Conservation (phyloP, 2,329 filamentous ascomycete genomes). For the Tolypocladium guangdongense region DNA sequence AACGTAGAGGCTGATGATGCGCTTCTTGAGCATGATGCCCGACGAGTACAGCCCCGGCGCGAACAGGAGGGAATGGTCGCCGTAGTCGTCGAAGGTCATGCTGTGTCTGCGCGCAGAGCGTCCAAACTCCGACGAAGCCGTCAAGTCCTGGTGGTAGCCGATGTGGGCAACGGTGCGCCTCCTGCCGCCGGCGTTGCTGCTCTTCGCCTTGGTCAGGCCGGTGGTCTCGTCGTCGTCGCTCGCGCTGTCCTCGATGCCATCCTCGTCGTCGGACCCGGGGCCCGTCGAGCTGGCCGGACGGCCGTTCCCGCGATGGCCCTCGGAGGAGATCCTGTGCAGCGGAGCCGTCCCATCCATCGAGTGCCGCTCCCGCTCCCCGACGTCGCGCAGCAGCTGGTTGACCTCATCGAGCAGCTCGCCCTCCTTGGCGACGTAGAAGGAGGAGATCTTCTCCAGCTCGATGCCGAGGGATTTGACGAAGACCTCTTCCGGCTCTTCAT, state of each 20-base stretch:
- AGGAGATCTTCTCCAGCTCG: slow-evolving; percentile 87
- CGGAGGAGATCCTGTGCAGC: slow-evolving; percentile 20
- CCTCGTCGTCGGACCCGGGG: slow-evolving; percentile 42
- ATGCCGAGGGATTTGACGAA: slow-evolving; percentile 75
- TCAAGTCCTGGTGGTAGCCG: slow-evolving; percentile 41
- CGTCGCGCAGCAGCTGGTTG: slow-evolving; percentile 63
- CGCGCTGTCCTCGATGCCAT: slow-evolving; percentile 45
- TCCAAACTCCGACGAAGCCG: slow-evolving; percentile 48
- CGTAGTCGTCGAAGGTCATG: slow-evolving; percentile 63
- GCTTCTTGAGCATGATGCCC: slow-evolving; percentile 83
- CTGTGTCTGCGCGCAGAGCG: slow-evolving; percentile 52
- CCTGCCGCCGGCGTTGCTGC: slow-evolving; percentile 27
- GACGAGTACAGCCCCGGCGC: slow-evolving; percentile 52
- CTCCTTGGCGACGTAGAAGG: slow-evolving; percentile 86
- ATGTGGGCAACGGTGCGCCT: slow-evolving; percentile 23
- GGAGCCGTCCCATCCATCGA: slow-evolving; percentile 30
- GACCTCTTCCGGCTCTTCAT: slow-evolving; percentile 65
- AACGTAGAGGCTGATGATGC: slow-evolving; percentile 78
- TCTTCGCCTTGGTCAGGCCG: slow-evolving; percentile 35
- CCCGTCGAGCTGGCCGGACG: slow-evolving; percentile 27
- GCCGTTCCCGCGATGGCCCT: slow-evolving; percentile 13
- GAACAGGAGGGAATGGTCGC: slow-evolving; percentile 59
- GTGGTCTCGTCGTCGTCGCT: slow-evolving; percentile 52
- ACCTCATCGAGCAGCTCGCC: slow-evolving; percentile 76
- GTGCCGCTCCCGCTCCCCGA: slow-evolving; percentile 55